Conservation (phyloP, 116 monocot genomes). For the Trichopus zeylanicus region DNA sequence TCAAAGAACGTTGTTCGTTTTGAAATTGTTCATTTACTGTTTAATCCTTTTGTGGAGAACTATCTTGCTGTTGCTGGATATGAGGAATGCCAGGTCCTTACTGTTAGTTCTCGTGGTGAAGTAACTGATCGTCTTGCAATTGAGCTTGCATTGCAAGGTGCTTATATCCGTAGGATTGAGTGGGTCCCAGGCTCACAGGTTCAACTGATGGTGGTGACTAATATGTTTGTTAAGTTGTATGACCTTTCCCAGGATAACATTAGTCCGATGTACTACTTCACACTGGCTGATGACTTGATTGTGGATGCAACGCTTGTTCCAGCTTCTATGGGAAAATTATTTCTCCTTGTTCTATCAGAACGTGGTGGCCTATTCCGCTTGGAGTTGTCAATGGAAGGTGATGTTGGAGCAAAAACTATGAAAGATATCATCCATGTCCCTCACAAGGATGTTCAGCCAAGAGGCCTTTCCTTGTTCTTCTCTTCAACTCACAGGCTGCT, state of each 20-base stretch:
- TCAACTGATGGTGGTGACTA: conserved; percentile 87
- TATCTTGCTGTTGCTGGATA: conserved; percentile 93
- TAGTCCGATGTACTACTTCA: conserved; percentile 93
- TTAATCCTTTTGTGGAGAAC: conserved; percentile 80
- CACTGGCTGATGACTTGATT: conserved; percentile 65
- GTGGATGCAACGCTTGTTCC: conserved; percentile 81
- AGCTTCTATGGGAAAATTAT: conserved; percentile 71
- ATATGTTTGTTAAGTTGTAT: conserved; percentile 97
- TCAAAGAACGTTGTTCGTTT: conserved; percentile 89
- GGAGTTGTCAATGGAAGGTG: conserved; percentile 65
- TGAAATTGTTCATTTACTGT: conserved; percentile 83
- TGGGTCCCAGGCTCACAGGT: conserved; percentile 99
- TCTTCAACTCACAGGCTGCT: conserved; percentile 70
- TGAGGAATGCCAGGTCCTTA: conserved; percentile 95
- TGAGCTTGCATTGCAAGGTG: conserved; percentile 88
- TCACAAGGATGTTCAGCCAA: conserved; percentile 23
- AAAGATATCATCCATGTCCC: conserved; percentile 51
- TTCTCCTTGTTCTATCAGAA: conserved; percentile 85
- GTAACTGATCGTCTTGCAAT: conserved; percentile 96
- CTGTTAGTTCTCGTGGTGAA: conserved; percentile 90
- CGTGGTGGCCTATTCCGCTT: conserved; percentile 56
- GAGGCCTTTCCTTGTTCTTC: conserved; percentile 71
- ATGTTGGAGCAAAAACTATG: conserved; percentile 72
- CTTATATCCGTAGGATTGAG: conserved; percentile 73
- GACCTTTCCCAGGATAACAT: conserved; percentile 96